Evolutionary conservation across 257 asterid genomes (phyloP), one percentile per base, ranked within the genome.

Genomic region (Lithospermum erythrorhizon): DNA sequence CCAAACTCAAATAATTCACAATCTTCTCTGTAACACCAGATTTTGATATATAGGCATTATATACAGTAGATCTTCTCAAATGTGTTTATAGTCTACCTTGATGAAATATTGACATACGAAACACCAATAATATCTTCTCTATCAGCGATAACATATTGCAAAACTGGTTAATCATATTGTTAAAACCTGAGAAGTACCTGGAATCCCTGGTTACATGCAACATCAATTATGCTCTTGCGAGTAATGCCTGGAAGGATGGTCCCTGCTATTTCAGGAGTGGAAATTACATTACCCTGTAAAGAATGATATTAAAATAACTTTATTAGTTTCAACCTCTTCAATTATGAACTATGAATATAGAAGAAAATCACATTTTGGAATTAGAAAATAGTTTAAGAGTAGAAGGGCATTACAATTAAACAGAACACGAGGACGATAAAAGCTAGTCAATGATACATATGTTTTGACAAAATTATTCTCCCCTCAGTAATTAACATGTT

Each of bases 181-280:
- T 22, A 19, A 53, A 7, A 6, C 13, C 25, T n/a, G 27, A 11
- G 21, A 35, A 0, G 47, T 70, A 76, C 84, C 85, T 70, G 67
- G 62, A 68, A 79, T 59, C 85, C 82, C 69, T 68, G 85, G 66
- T 45, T 71, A 30, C 53, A 54, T 59, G 85, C 82, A 51, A 79
- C 78, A n/a, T 79, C 82, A 19, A 79, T 71, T 62, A 79, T 69
- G 66, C 82, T 79, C 63, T 79, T 79, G 21, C 82, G 73, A 3
- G 85, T 79, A 59, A 79, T 71, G 58, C 85, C 85, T 1, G 82
- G 80, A 13, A 79, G 79, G 66, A 79, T 79, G 27, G 80, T 79
- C 68, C 85, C 80, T 68, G 71, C 71, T 21, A 73, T 73, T 35
- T 77, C 75, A 59, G 85, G 85, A 53, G 85, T 79, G 52, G 65